Conservation (phyloP, 768 basidiomycete genomes). For the Rhizopogon vesiculosus region DNA sequence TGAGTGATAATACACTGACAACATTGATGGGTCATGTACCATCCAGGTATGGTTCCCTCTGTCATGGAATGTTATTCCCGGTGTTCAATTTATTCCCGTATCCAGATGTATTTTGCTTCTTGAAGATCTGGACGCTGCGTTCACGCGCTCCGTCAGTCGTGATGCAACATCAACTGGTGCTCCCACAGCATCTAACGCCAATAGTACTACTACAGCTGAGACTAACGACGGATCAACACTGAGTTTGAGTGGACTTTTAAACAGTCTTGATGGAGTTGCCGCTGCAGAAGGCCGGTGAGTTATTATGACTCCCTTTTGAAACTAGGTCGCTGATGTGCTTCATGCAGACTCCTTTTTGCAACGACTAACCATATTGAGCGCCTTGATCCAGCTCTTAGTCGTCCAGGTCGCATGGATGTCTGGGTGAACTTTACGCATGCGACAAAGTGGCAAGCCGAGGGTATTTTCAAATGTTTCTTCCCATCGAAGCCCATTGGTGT, state of each 20-base stretch:
- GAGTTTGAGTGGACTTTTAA: conserved; percentile 79
- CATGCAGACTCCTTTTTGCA: conserved; percentile 72
- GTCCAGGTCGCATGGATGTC: conserved; percentile 89
- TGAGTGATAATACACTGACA: conserved; percentile 87
- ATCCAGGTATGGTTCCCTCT: conserved; percentile 48
- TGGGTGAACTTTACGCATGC: conserved; percentile 91
- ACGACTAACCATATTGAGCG: conserved; percentile 94
- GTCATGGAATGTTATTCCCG: conserved; percentile 3
- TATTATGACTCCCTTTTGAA: conserved; percentile 19
- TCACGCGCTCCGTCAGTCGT: conserved; percentile 83
- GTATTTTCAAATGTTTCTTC: conserved; percentile 94
- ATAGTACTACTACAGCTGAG: conserved; percentile 37
- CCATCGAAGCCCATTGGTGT: conserved; percentile 43
- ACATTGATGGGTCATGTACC: conserved; percentile 89
- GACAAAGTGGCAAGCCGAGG: conserved; percentile 90
- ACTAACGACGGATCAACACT: conserved; percentile 75
- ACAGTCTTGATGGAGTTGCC: conserved; percentile 83
- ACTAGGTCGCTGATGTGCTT: conserved; percentile 75
- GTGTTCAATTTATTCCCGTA: conserved; percentile 9
- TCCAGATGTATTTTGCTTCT: conserved; percentile 84
- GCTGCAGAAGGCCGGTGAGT: conserved; percentile 82
- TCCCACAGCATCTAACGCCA: conserved; percentile 44
- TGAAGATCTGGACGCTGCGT: conserved; percentile 91
- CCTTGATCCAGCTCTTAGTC: conserved; percentile 82
- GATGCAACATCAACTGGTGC: conserved; percentile 74